These are phyloP conservation scores for Brettanomyces naardenensis DNA, from an alignment of 805 yeast genomes.

Conservation along the genomic window DNA sequence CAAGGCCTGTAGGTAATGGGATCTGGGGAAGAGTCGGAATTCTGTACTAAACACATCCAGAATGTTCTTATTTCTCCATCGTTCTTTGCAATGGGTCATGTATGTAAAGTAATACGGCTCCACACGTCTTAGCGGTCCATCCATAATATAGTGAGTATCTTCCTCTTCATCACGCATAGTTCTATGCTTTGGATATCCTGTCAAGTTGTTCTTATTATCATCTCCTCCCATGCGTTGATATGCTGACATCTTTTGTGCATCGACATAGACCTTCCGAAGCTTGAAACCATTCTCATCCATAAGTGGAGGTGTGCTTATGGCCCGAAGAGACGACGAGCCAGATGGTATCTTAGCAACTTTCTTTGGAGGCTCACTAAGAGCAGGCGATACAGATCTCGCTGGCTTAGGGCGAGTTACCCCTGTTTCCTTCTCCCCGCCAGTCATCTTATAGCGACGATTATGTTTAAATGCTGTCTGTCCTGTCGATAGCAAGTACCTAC, in stretches of 20 bases:
- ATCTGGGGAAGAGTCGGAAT: slow-evolving; percentile 70
- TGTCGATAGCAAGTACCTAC: too few species aligned
- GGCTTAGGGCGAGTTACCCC: too few species aligned
- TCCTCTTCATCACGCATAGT: slow-evolving; percentile 41
- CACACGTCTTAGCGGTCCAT: slow-evolving; percentile 61
- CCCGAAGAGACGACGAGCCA: background rate
- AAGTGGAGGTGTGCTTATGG: too few species aligned
- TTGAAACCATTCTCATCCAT: slow-evolving; percentile 43
- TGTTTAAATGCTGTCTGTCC: too few species aligned
- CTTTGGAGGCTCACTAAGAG: background rate
- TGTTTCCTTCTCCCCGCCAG: background rate
- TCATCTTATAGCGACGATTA: background rate
- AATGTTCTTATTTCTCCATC: slow-evolving; percentile 85
- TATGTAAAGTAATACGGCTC: slow-evolving; percentile 86
- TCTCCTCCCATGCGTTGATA: slow-evolving; percentile 33
- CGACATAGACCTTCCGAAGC: slow-evolving; percentile 34
- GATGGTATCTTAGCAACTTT: background rate
- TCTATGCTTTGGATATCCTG: slow-evolving; percentile 15
- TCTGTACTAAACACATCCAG: slow-evolving; percentile 77
- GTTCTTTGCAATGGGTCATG: slow-evolving; percentile 78
- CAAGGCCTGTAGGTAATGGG: slow-evolving; percentile 51
- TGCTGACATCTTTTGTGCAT: slow-evolving; percentile 34
- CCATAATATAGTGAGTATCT: slow-evolving; percentile 47
- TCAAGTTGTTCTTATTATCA: slow-evolving; percentile 9
- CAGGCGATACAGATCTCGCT: background rate